Percentiles rank a stretch among this genome's conserved stretches.
These are phyloP conservation scores for Epichloe hybrida DNA, from an alignment of 2,329 filamentous ascomycete genomes.

Conservation along the genomic window DNA sequence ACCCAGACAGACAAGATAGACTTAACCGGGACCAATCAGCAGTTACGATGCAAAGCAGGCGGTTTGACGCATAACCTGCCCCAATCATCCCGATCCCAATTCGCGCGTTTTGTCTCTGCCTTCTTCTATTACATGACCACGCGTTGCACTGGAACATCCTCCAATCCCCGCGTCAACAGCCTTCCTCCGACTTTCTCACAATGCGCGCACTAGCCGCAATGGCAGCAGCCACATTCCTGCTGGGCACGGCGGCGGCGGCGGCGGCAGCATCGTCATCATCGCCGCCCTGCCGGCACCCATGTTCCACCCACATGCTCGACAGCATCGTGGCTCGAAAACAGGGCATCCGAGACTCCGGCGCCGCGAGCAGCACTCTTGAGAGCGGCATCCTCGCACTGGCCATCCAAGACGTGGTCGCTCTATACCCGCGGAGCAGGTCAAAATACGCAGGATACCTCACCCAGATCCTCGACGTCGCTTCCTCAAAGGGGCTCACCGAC, in stretches of 20 bases:
- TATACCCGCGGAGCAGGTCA: conserved; percentile 6
- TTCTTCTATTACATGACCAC: too few species aligned
- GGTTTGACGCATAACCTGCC: too few species aligned
- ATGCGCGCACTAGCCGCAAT: not conserved
- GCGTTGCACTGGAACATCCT: too few species aligned
- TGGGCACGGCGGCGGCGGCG: not conserved
- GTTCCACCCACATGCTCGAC: conserved; percentile 9
- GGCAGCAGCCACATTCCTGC: not conserved
- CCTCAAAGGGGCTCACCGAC: conserved; percentile 6
- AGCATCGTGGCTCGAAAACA: conserved; percentile 13
- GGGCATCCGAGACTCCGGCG: conserved; percentile 11
- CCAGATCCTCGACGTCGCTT: conserved; percentile 8
- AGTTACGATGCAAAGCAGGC: too few species aligned
- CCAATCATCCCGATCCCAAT: too few species aligned
- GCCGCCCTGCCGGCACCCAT: not conserved
- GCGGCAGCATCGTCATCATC: not conserved
- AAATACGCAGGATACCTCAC: conserved; percentile 7
- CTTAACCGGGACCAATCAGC: too few species aligned
- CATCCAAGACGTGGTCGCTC: conserved; percentile 6
- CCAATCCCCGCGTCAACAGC: too few species aligned
- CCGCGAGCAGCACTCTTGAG: conserved; percentile 11
- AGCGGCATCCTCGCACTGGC: conserved; percentile 11
- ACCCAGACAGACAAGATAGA: too few species aligned
- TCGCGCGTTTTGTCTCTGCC: too few species aligned
- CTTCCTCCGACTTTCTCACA: too few species aligned